Conservation (phyloP, 1,284 basidiomycete genomes). For the Athelia psychrophila region DNA sequence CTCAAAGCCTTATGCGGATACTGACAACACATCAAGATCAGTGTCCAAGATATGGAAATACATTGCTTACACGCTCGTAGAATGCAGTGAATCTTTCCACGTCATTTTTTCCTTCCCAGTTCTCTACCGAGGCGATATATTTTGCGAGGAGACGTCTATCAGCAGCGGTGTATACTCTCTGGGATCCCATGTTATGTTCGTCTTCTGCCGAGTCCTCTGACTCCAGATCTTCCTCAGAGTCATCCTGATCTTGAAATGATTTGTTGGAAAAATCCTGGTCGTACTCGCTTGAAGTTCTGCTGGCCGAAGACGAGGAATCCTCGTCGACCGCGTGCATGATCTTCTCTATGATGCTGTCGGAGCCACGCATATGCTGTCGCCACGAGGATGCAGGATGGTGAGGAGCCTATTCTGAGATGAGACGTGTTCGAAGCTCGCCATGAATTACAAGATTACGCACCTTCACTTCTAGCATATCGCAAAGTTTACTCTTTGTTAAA, state of each 20-base stretch:
- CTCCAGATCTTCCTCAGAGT: not conserved
- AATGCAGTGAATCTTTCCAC: not conserved
- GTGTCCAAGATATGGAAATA: not conserved
- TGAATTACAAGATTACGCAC: conserved; percentile 26
- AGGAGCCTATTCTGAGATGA: conserved; percentile 42
- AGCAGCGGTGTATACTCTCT: not conserved
- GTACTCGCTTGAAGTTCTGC: not conserved
- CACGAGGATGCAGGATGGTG: conserved; percentile 59
- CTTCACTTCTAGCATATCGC: conserved; percentile 52
- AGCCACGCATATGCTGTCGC: conserved; percentile 43
- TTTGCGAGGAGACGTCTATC: conserved; percentile 1
- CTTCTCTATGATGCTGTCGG: not conserved
- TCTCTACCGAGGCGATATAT: not conserved
- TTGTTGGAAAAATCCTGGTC: not conserved
- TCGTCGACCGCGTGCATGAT: not conserved
- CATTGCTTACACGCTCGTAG: not conserved
- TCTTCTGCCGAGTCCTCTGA: not conserved
- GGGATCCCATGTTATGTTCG: not conserved
- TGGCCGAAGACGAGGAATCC: not conserved
- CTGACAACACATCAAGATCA: too few species aligned
- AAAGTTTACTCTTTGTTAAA: conserved; percentile 49
- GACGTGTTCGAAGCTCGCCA: conserved; percentile 2
- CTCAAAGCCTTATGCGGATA: conserved; percentile 49
- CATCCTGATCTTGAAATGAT: too few species aligned
- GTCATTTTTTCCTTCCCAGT: not conserved